Percentiles rank a stretch among this genome's conserved stretches.
These are phyloP conservation scores for Vitis rotundifolia DNA, from an alignment of 164 flowering plant genomes.

Conservation along the genomic window DNA sequence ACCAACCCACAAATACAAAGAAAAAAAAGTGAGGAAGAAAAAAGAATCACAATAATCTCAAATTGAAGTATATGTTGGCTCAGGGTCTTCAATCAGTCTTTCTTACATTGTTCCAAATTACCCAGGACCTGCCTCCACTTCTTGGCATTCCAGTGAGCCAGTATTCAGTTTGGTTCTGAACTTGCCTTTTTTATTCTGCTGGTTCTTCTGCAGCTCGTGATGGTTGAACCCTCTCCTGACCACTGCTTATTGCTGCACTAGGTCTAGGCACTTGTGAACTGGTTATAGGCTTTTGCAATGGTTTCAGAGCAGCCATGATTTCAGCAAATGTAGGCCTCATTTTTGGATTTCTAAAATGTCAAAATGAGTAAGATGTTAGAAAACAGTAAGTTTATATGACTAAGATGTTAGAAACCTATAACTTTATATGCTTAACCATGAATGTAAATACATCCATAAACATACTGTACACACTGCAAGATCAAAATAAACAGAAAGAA, in stretches of 20 bases:
- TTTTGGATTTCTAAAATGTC: conserved; percentile 70
- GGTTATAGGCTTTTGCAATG: conserved; percentile 74
- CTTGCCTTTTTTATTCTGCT: conserved; percentile 13
- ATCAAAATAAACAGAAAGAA: too few relatives aligned
- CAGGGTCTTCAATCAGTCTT: conserved; percentile 26
- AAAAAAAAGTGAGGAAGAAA: background rate
- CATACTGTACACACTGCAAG: background rate
- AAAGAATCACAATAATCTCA: conserved; percentile 32
- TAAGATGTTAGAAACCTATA: background rate
- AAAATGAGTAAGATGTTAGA: conserved; percentile 3
- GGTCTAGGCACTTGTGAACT: conserved; percentile 55
- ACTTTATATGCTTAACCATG: background rate
- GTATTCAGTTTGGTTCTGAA: conserved; percentile 3
- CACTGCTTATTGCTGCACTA: conserved; percentile 22
- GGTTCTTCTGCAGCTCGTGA: conserved; percentile 23
- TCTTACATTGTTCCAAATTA: conserved; percentile 16
- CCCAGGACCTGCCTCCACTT: conserved; percentile 5
- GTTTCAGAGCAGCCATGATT: conserved; percentile 85
- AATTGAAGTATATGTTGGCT: conserved; percentile 23
- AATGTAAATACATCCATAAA: background rate
- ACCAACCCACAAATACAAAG: conserved; percentile 20
- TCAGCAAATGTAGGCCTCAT: conserved; percentile 87
- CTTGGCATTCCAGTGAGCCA: conserved; percentile 1
- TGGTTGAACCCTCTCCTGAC: conserved; percentile 26
- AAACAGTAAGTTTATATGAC: background rate